Evolutionary conservation across 108 stramenopile species (phyloP), one percentile per base, ranked within the genome.

Genomic region (Skeletonema potamos): DNA sequence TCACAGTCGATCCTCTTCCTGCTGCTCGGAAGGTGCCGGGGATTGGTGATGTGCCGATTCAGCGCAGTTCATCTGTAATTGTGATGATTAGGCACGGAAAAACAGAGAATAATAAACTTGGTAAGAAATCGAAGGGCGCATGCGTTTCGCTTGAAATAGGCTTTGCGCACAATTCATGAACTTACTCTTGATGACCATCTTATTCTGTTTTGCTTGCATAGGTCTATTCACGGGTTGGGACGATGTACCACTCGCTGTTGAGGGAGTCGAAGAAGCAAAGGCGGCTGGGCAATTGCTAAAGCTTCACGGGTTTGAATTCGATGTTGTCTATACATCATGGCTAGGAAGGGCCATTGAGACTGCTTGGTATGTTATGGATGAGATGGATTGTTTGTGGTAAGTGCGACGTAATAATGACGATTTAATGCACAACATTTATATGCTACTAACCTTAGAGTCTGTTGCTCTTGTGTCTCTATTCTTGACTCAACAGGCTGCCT

Each of bases 291-390:
- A 70, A 10, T 67, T 95, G 11, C 67, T 97, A 22, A 91, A 90
- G 44, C 34, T 70, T 22, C 92, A 95, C 79, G 94, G 94, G 0
- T 92, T 97, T 70, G 91, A 96, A 44, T 97, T 99, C 74, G 98
- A 99, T 78, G 84, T 94, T 32, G 97, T 98, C 3, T 99, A 98
- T 80, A 97, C 98, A n/a, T 91, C 89, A 0, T 92, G 96, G 87
- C 86, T 99, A n/a, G 92, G 94, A 13, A 65, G 98, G 27, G 97
- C 98, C 28, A 89, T 96, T 27, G 92, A 88, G 54, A 93, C 93
- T 3, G 73, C 87, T 3, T 83, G 84, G 85, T 76, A 87, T 71
- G 95, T 92, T 9, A 82, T 96, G 75, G 96, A 97, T 59, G 91
- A 97, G 72, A 90, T 96, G 74, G 98, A 96, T 65, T 71, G 77